A percentile compares a stretch with the other conserved stretches of the same genome.
These are phyloP conservation scores for Rhizopogon rudus DNA, from an alignment of 768 basidiomycete species.

Conservation along the genomic window DNA sequence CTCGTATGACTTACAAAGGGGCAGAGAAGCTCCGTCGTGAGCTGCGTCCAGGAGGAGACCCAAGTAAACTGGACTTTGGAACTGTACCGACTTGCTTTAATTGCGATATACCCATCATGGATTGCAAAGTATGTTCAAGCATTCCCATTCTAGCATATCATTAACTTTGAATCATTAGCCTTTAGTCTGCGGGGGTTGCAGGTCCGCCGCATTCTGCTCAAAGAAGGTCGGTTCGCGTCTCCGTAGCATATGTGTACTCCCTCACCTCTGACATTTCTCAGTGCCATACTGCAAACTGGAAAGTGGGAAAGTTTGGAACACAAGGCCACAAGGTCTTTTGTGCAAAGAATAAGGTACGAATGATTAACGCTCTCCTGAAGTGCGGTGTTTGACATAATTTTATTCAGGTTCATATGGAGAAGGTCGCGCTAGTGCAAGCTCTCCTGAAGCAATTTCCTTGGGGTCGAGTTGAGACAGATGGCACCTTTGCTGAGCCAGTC, in stretches of 20 bases:
- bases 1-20: constrained; percentile 21
- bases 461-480: constrained; percentile 38
- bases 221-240: constrained; percentile 14
- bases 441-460: constrained; percentile 36
- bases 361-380: not conserved
- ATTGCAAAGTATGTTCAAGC: constrained; percentile 15
- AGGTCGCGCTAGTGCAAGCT: constrained; percentile 26
- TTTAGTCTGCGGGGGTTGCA: constrained; percentile 24
- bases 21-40: constrained; percentile 24
- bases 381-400: not conserved
- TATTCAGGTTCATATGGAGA: constrained; percentile 32
- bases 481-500: constrained; percentile 30
- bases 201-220: constrained; percentile 25
- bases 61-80: constrained; percentile 24
- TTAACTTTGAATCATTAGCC: constrained; percentile 11
- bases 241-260: not conserved
- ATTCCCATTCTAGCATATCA: not conserved
- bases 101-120: constrained; percentile 12
- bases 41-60: constrained; percentile 22
- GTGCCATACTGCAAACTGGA: constrained; percentile 35
- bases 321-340: constrained; percentile 30
- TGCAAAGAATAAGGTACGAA: constrained; percentile 27
- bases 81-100: constrained; percentile 17
- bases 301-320: constrained; percentile 20
- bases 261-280: constrained; percentile 8